These are phyloP conservation scores for Fusarium nematophilum DNA, from an alignment of 2,329 filamentous ascomycete species.

Conservation along the genomic window DNA sequence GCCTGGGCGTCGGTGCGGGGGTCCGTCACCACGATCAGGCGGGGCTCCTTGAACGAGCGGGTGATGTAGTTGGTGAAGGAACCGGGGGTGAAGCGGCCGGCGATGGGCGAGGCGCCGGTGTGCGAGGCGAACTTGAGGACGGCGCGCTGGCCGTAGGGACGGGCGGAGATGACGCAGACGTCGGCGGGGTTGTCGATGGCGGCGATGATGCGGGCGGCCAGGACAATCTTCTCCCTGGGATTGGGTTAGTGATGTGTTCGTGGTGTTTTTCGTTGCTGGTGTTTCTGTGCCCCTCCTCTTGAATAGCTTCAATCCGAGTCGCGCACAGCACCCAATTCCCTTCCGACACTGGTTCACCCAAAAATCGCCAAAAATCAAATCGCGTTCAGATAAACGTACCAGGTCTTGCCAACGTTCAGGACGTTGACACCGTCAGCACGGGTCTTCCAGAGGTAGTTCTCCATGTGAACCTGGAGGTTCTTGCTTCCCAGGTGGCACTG, in stretches of 20 bases:
- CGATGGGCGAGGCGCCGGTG: conserved; percentile 97
- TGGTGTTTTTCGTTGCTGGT: conserved; percentile 35
- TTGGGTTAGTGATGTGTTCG: conserved; percentile 31
- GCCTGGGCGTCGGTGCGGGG: conserved; percentile 99
- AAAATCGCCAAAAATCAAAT: conserved; percentile 3
- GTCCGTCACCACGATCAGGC: conserved; percentile 99
- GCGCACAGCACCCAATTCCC: conserved; percentile 1
- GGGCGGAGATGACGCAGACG: conserved; percentile 98
- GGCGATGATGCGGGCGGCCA: conserved; percentile 98
- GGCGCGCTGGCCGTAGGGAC: conserved; percentile 99
- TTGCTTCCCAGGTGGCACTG: conserved; percentile 97
- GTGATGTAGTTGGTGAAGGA: conserved; percentile 99
- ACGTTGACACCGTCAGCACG: conserved; percentile 98
- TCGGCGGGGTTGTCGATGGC: conserved; percentile 99
- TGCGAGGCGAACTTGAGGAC: conserved; percentile 99
- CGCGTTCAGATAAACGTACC: conserved; percentile 69
- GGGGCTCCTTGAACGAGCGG: conserved; percentile 99
- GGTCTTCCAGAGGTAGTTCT: conserved; percentile 99
- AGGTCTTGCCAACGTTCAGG: conserved; percentile 99
- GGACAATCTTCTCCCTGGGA: conserved; percentile 97
- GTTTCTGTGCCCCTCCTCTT: conserved; percentile 31
- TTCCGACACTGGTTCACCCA: background rate
- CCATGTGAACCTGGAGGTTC: conserved; percentile 99
- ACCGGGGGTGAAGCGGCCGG: conserved; percentile 99
- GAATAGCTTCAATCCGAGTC: conserved; percentile 25